Evolutionary conservation across 495 filamentous ascomycete species (phyloP).

Genomic region (Eremomyces bilateralis): DNA sequence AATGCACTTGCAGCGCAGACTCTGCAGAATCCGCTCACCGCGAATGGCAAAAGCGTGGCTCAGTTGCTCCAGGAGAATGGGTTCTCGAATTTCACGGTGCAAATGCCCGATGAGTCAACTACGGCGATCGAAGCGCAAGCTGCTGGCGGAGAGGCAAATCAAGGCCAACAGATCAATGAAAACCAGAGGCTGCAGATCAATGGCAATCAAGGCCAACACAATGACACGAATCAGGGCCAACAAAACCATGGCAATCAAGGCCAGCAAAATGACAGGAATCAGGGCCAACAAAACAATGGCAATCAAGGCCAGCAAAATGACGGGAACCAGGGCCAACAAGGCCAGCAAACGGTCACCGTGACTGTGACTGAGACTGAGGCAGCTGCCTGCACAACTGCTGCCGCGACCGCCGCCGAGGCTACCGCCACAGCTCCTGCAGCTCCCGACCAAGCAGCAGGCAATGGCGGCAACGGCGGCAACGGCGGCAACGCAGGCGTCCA

Average conservation of each 20-base stretch:
- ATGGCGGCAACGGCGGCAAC: background rate
- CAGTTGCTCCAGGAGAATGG: conserved; percentile 30
- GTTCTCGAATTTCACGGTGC: conserved; percentile 29
- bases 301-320: too few species aligned
- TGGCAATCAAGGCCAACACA: too few species aligned
- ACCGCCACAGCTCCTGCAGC: background rate
- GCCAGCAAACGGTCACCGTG: background rate
- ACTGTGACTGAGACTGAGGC: background rate
- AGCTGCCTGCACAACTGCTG: background rate
- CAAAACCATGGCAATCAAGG: too few species aligned
- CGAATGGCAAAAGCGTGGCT: conserved; percentile 31
- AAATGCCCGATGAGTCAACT: background rate
- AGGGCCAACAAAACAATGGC: too few species aligned
- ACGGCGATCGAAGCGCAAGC: background rate
- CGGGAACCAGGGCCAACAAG: too few species aligned
- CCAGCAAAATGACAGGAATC: too few species aligned
- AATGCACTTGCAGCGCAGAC: conserved; percentile 31
- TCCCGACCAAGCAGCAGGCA: background rate
- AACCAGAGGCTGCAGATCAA: too few species aligned
- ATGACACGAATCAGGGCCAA: too few species aligned
- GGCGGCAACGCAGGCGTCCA: background rate
- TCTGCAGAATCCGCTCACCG: conserved; percentile 26
- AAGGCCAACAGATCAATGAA: too few species aligned
- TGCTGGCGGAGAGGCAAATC: too few species aligned
- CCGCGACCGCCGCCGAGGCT: background rate